These are phyloP conservation scores for Helminthosporium solani DNA, from an alignment of 2,329 filamentous ascomycete genomes.

Conservation along the genomic window DNA sequence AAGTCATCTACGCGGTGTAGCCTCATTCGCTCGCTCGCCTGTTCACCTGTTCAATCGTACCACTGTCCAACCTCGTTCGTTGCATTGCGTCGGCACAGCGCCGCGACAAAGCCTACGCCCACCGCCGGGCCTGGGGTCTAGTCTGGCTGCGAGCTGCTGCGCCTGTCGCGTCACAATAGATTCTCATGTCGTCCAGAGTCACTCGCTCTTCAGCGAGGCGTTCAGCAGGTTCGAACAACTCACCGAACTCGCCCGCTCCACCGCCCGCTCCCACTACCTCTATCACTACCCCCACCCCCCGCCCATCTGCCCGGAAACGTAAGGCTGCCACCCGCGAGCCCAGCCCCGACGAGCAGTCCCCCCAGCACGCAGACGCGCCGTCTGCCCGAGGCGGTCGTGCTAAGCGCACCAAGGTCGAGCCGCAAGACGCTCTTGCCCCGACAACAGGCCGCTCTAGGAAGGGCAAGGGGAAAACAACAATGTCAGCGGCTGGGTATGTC, in stretches of 20 bases:
- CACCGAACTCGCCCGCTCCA: slow-evolving; percentile 45
- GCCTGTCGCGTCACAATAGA: slow-evolving; percentile 28
- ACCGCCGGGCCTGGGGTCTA: slow-evolving; percentile 4
- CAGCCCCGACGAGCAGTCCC: slow-evolving; percentile 47
- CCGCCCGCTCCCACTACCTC: too few relatives aligned
- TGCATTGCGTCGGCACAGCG: background rate
- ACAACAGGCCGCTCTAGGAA: slow-evolving; percentile 55
- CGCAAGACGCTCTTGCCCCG: slow-evolving; percentile 46
- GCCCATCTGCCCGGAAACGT: slow-evolving; percentile 63
- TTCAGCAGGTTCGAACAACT: slow-evolving; percentile 62
- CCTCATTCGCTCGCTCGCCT: too few relatives aligned
- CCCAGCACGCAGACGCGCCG: slow-evolving; percentile 38
- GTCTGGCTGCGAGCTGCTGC: slow-evolving; percentile 30
- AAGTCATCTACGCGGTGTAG: too few relatives aligned
- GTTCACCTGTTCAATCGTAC: too few relatives aligned
- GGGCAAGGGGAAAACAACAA: slow-evolving; percentile 62
- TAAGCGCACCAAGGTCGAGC: slow-evolving; percentile 66
- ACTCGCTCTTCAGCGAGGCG: slow-evolving; percentile 93
- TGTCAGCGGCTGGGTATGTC: slow-evolving; percentile 71
- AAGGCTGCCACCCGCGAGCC: slow-evolving; percentile 60
- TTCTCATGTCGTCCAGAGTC: slow-evolving; percentile 95
- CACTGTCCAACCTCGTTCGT: background rate
- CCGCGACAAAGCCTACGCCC: background rate
- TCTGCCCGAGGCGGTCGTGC: slow-evolving; percentile 39
- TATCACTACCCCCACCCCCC: slow-evolving; percentile 29